A percentile compares a stretch with the other conserved stretches of the same genome.
Conservation (phyloP, 2,329 filamentous ascomycete species). For the Neofusicoccum sp. region DNA sequence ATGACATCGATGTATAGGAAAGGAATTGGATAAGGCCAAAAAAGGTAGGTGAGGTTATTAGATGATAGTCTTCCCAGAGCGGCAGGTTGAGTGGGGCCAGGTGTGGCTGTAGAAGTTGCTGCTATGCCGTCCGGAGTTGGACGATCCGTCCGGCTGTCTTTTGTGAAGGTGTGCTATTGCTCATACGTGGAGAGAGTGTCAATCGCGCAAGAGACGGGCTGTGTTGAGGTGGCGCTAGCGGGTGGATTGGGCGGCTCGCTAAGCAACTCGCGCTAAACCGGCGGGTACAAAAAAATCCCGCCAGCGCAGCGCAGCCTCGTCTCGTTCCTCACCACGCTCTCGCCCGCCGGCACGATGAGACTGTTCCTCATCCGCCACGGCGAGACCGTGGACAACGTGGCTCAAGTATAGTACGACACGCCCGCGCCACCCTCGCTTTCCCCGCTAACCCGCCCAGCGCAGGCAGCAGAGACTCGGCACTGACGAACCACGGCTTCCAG, state of each 20-base stretch:
- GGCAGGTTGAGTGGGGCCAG: no score
- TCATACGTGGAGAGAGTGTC: no score
- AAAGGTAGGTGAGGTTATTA: no score
- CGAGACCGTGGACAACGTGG: constrained; percentile 88
- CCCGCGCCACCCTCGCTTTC: neutral
- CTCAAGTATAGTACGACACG: constrained; percentile 63
- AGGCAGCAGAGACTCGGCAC: constrained; percentile 73
- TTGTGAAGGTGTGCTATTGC: no score
- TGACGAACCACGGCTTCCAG: constrained; percentile 78
- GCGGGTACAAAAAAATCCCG: neutral
- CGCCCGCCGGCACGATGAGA: constrained; percentile 46
- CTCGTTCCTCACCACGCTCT: constrained; percentile 4
- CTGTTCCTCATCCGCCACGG: constrained; percentile 81
- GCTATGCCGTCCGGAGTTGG: no score
- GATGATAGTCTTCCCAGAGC: no score
- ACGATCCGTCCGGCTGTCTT: no score
- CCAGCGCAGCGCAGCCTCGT: neutral
- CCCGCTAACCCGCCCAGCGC: constrained; percentile 55
- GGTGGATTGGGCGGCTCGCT: neutral
- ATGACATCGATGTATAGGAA: no score
- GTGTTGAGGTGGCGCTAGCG: neutral
- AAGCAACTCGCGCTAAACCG: neutral
- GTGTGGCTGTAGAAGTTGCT: no score
- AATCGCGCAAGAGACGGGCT: neutral
- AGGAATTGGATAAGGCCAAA: no score